Evolutionary conservation across 352 stramenopile genomes (phyloP), one percentile per base, ranked within the genome.

Genomic region (Pseudoperonospora humuli): DNA sequence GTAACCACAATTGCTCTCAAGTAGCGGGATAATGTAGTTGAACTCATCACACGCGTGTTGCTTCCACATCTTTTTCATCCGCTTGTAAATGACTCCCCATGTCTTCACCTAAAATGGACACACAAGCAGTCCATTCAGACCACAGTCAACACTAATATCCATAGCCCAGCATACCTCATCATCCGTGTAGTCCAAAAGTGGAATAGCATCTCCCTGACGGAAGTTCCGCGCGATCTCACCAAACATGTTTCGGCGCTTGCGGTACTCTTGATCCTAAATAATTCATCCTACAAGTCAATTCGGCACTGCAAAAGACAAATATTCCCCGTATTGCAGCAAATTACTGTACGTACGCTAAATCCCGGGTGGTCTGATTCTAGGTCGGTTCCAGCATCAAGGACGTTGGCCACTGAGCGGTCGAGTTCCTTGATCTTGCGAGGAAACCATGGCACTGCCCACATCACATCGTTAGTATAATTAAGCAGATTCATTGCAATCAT

Each of bases 21-120:
- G 78, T 11, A 97, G 66, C 14, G 84, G 78, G 13, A 98, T 67
- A 51, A 96, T 95, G 53, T 96, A 85, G 61, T 97, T 96, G 67
- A 97, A 99, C 70, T 98, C 92, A 19, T 96, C 84, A 54, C 95
- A 98, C 8, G 95, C 96, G 70, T 98, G 91, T 54, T 96, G 68
- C 39, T 95, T 78, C 75, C 88, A 97, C 21, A 97, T 70, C 18
- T 70, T 60, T 63, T 97, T 85, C 84, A 98, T 96, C 32, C 77
- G 83, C 51, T 95, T 85, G 83, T 95, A 97, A 35, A 98, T 86
- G 24, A 77, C 47, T 20, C 82, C 78, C 90, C 91, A 98, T n/a
- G 88, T 97, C 31, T 65, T 67, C 11, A 74, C 67, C 67, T 77
- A 37, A 26, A 45, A 7, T 10, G 32, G 41, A 23, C 8, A 31